Base-by-base conservation (phyloP, 2,329 filamentous ascomycete species). In the Didymosphaeria variabile region DNA sequence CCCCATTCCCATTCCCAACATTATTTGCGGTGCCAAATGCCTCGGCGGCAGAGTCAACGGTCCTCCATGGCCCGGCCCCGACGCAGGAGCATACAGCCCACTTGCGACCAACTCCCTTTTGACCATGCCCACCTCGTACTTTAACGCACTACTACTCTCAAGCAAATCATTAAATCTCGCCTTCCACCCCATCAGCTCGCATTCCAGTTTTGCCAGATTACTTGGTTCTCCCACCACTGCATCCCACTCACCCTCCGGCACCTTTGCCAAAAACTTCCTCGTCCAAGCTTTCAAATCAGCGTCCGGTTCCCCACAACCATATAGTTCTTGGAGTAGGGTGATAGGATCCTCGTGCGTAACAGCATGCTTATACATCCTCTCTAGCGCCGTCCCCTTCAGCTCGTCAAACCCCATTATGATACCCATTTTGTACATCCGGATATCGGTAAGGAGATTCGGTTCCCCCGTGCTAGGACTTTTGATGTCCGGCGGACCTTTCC, bases 321-420 rank as follows among this genome's bases (percentile, higher is more conserved):
- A 81, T 23, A 81, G 68, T 26, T 71, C 73, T 32, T 65, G 59
- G n/a, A 81, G 72, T 0, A 76, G 59, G 7, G 52, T 59, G 29
- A 81, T 68, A 12, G 79, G 78, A 51, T 80, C 73, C 55, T 80
- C 77, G 32, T 65, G 60, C 1, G 75, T 76, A 40, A 67, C 59
- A 15, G 65, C 62, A 40, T 77, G 71, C 0, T 62, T 53, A 55
- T 74, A 74, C 44, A 81, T 65, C 1, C 77, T 69, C 1, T 71
- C 51, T 9, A 82, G 63, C 5, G 77, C 75, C 32, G 77, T 68
- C 1, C 51, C 60, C 38, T 72, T 71, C 38, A 80, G 67, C 49
- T 81, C 79, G 15, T 72, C 67, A 57, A 81, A 80, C 21, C 72
- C 68, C 62, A 80, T 72, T 2, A 62, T 58, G 31, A 62, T 65